Conservation (phyloP, 1,284 basidiomycete species). For the Pascua sp. region DNA sequence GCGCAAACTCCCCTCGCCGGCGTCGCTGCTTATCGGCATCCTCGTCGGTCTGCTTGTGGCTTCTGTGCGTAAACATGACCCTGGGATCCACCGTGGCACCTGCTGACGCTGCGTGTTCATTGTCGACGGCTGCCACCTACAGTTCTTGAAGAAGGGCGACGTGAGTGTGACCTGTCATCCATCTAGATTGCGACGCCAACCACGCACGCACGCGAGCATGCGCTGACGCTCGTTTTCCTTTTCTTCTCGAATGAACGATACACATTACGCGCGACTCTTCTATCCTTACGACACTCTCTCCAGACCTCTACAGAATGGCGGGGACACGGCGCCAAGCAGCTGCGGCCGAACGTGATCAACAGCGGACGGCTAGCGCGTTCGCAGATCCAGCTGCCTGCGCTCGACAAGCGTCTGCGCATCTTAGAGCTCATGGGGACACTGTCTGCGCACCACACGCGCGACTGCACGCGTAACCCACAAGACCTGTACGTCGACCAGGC, state of each 20-base stretch:
- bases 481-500: conserved; percentile 78
- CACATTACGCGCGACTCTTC: not conserved
- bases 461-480: conserved; percentile 80
- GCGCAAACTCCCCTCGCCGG: conserved; percentile 35
- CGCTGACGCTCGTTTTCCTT: not conserved
- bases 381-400: conserved; percentile 56
- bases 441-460: conserved; percentile 81
- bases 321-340: conserved; percentile 6
- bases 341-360: conserved; percentile 13
- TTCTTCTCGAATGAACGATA: not conserved
- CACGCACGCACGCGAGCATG: not conserved
- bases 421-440: conserved; percentile 80
- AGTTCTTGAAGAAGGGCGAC: conserved; percentile 2
- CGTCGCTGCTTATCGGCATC: conserved; percentile 48
- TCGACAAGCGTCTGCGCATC: conserved; percentile 75
- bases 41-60: conserved; percentile 50
- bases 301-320: conserved; percentile 11
- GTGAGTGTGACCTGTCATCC: not conserved
- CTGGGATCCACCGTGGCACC: not conserved
- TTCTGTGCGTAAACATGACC: conserved; percentile 32
- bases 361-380: conserved; percentile 32
- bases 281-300: not conserved
- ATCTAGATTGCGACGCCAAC: not conserved
- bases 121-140: not conserved
- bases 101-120: conserved; percentile 1